Evolutionary conservation across 1,284 basidiomycete genomes (phyloP).

Genomic region (Mycena sp.): DNA sequence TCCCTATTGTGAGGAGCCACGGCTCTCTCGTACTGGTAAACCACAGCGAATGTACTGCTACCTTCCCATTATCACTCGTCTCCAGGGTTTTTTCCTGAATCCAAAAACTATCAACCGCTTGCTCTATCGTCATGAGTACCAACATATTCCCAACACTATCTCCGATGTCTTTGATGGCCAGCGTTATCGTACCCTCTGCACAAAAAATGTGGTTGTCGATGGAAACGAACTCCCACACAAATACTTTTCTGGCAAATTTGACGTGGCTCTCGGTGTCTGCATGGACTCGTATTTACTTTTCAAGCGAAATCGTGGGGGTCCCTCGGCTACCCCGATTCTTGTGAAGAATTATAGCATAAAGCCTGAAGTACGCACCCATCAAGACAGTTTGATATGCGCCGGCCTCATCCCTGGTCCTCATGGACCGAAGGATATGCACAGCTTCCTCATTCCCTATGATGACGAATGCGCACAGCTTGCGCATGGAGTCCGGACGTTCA

Average conservation of each 20-base stretch:
- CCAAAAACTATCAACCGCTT: conserved; percentile 14
- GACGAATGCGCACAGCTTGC: conserved; percentile 41
- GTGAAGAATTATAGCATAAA: conserved; percentile 46
- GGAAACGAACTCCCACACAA: conserved; percentile 5
- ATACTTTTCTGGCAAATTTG: conserved; percentile 28
- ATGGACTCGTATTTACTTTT: conserved; percentile 12
- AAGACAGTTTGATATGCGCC: conserved; percentile 38
- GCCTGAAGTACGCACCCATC: conserved; percentile 33
- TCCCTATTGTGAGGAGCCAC: neutral
- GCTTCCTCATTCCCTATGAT: conserved; percentile 41
- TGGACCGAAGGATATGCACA: conserved; percentile 40
- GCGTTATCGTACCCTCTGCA: conserved; percentile 36
- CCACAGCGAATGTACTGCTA: conserved; percentile 40
- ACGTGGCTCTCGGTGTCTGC: neutral
- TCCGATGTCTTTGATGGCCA: conserved; percentile 45
- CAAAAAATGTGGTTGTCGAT: conserved; percentile 29
- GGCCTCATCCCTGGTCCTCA: conserved; percentile 47
- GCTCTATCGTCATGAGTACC: conserved; percentile 27
- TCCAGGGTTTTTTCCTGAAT: conserved; percentile 35
- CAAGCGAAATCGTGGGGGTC: conserved; percentile 35
- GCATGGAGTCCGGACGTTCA: conserved; percentile 38
- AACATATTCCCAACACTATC: conserved; percentile 34
- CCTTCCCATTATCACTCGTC: conserved; percentile 46
- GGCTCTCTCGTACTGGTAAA: neutral
- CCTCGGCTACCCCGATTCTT: conserved; percentile 47